phyloP scores from a whole-genome alignment of 129 eudicot species.

The Tanacetum coccineum region DNA sequence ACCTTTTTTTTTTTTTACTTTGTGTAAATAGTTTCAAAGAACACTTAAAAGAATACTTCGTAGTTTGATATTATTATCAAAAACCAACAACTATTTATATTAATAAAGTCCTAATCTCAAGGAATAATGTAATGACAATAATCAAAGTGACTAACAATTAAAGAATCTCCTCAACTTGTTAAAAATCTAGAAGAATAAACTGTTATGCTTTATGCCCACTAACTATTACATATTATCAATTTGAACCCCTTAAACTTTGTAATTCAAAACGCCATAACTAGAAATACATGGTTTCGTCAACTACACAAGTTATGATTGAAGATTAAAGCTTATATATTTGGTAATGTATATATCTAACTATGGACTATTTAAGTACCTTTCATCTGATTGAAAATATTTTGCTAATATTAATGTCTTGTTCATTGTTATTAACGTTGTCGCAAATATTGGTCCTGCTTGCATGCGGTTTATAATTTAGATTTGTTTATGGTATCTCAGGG shows the following conservation, averaged over 20 bases:
- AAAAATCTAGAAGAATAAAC: conserved; percentile 21
- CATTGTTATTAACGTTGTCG: too few species aligned
- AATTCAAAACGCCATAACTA: not conserved
- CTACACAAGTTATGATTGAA: too few species aligned
- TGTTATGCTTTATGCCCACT: not conserved
- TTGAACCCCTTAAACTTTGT: conserved; percentile 2
- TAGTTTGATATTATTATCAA: not conserved
- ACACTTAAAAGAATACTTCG: conserved; percentile 3
- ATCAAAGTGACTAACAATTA: not conserved
- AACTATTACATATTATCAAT: not conserved
- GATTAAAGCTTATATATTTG: too few species aligned
- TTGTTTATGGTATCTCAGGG: too few species aligned
- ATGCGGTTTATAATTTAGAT: too few species aligned
- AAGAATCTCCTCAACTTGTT: not conserved
- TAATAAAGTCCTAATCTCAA: not conserved
- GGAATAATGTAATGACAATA: too few species aligned
- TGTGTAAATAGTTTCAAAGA: not conserved
- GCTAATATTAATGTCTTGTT: too few species aligned
- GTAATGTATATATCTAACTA: too few species aligned
- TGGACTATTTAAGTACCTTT: too few species aligned
- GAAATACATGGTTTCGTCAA: too few species aligned
- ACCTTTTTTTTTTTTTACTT: not conserved
- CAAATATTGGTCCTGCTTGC: too few species aligned
- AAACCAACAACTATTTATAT: not conserved
- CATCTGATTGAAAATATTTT: too few species aligned